Conservation (phyloP, 768 basidiomycete species). For the Boletellus sp. region DNA sequence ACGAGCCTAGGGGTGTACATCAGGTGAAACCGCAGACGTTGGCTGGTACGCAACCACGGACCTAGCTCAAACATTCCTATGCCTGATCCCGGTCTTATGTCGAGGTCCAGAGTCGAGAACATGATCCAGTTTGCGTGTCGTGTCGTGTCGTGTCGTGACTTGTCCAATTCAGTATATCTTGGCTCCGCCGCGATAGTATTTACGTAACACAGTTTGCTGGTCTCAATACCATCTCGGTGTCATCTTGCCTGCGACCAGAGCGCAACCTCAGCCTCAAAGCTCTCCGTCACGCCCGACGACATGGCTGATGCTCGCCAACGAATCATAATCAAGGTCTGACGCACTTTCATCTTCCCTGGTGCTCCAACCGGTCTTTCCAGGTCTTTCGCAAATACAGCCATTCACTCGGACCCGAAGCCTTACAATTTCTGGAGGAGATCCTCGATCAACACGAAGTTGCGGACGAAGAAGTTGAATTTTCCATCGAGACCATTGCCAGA, state of each 20-base stretch:
- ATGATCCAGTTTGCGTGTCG: constrained; percentile 31
- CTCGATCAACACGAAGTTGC: constrained; percentile 67
- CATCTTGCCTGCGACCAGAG: too few relatives aligned
- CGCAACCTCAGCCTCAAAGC: not conserved
- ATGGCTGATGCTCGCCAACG: constrained; percentile 41
- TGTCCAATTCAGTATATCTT: constrained; percentile 12
- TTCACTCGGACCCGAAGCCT: constrained; percentile 75
- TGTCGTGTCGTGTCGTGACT: not conserved
- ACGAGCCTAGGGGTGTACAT: constrained; percentile 49
- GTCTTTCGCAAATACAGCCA: constrained; percentile 88
- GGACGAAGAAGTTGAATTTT: constrained; percentile 66
- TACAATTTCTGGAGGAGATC: constrained; percentile 68
- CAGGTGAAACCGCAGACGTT: not conserved
- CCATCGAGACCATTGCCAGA: constrained; percentile 75
- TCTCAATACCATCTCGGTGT: too few relatives aligned
- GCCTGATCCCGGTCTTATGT: constrained; percentile 71
- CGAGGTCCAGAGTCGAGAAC: constrained; percentile 70
- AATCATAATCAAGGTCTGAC: constrained; percentile 41
- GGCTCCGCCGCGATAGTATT: not conserved
- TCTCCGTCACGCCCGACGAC: not conserved
- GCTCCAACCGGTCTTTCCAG: constrained; percentile 34
- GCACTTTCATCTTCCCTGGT: not conserved
- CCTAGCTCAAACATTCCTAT: constrained; percentile 79
- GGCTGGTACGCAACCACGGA: constrained; percentile 22
- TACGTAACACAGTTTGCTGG: too few relatives aligned